Base-by-base conservation (phyloP, 2,329 filamentous ascomycete species). In the Fonsecaea pedrosoi region DNA sequence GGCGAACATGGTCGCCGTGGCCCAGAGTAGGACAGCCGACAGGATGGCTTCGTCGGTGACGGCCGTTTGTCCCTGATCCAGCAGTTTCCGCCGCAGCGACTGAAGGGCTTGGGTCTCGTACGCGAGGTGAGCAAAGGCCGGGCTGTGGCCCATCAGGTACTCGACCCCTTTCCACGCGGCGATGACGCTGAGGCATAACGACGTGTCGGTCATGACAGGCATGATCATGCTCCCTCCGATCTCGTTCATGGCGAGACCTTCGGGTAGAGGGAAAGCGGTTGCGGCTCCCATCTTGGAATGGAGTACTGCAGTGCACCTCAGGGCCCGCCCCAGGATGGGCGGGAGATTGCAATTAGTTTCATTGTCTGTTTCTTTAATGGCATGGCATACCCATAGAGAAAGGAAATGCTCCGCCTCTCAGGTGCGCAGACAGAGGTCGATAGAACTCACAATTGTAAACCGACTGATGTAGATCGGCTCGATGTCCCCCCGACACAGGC, bases 211-310 rank as follows among this genome's bases (percentile, higher is more conserved):
- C 63, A 65, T 60, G n/a, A 65, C 63, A 3, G 63, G 63, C 2
- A 65, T 61, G 34, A 65, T 56, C 63, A 65, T 65, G 18, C 48
- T 60, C 21, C 63, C 63, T 8, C 63, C 63, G 21, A 65, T 65
- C 12, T 65, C 63, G 18, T 65, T 65, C 35, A 65, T 58, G 10
- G 57, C 48, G 35, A 65, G 58, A 3, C 63, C 63, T 7, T 35
- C n/a, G 4, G 63, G 63, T 21, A 65, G 25, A 13, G 63, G 63
- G 35, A 65, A 65, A 3, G 63, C 57, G 53, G 63, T 65, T 12
- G 63, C 63, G 13, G 63, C 48, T 38, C 63, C 63, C 13, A 65
- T 55, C 37, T 65, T 65, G 35, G 53, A 65, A 56, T 65, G 59
- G 15, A 65, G 48, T 15, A 65, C 63, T 65, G 13, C 35, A 12